Percentiles rank a stretch among this genome's conserved stretches.
phyloP scores from a whole-genome alignment of 495 filamentous ascomycete genomes.

The Xylaria longipes region DNA sequence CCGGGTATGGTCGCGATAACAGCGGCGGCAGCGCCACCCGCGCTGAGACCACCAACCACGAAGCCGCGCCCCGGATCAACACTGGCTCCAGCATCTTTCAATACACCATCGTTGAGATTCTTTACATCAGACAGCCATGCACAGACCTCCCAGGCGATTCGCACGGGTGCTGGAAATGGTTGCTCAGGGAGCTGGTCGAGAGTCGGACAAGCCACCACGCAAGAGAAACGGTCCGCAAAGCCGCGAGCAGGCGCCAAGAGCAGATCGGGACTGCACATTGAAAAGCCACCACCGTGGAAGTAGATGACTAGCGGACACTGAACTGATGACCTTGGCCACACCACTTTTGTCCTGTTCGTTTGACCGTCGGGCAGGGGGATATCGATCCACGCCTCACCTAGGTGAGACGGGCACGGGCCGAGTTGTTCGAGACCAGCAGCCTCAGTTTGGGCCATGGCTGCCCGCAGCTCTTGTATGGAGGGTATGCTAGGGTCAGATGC shows the following conservation, averaged over 20 bases:
- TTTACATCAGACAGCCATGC: constrained; percentile 12
- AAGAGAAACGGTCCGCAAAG: background rate
- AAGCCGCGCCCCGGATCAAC: constrained; percentile 11
- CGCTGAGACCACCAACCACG: constrained; percentile 18
- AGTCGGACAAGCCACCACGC: constrained; percentile 17
- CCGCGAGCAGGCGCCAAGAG: constrained; percentile 20
- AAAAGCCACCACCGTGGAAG: constrained; percentile 20
- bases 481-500: too few relatives aligned
- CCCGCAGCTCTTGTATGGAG: background rate
- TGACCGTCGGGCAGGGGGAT: constrained; percentile 17
- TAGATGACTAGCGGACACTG: constrained; percentile 13
- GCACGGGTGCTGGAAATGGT: constrained; percentile 7
- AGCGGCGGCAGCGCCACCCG: constrained; percentile 11
- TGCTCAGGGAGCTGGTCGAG: constrained; percentile 17
- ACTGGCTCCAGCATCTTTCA: constrained; percentile 1
- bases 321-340: constrained; percentile 13
- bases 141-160: constrained; percentile 15
- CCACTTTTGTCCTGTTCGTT: constrained; percentile 16
- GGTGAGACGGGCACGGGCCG: constrained; percentile 11
- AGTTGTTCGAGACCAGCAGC: constrained; percentile 4
- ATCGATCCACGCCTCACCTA: constrained; percentile 16
- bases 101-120: background rate
- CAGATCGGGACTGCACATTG: background rate
- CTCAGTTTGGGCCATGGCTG: background rate
- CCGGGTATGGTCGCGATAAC: constrained; percentile 2